Evolutionary conservation across 306 rosid genomes (phyloP).

Genomic region (Hylodesmum podocarpum): DNA sequence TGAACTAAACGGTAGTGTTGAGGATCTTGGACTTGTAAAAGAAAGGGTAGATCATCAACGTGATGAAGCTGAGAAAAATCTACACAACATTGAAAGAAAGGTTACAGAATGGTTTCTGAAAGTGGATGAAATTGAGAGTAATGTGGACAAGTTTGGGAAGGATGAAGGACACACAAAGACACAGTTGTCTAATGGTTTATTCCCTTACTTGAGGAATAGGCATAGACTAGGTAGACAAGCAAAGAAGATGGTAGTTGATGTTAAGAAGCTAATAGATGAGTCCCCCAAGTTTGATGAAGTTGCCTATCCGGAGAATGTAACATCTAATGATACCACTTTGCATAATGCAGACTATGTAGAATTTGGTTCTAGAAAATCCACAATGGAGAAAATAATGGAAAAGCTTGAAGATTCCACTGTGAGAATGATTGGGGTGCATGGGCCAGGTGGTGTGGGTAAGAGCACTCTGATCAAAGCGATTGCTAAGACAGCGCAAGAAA

Average conservation of each 20-base stretch:
- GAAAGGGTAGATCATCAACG: not conserved
- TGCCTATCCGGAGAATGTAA: not conserved
- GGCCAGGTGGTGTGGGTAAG: slow-evolving; percentile 11
- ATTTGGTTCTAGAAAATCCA: not conserved
- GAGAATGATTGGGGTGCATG: slow-evolving; percentile 8
- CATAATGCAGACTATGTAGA: not conserved
- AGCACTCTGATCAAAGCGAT: not conserved
- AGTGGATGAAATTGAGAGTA: not conserved
- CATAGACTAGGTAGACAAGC: slow-evolving; percentile 24
- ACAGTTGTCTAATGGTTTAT: too few species aligned
- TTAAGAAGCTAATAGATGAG: not conserved
- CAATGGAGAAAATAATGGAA: not conserved
- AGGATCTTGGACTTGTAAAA: not conserved
- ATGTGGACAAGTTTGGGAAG: not conserved
- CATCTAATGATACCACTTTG: not conserved
- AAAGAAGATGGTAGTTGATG: not conserved
- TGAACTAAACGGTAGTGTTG: not conserved
- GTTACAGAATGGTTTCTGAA: not conserved
- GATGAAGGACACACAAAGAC: not conserved
- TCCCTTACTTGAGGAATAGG: not conserved
- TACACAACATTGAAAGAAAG: not conserved
- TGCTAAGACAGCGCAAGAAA: not conserved
- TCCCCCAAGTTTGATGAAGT: not conserved
- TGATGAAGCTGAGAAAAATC: not conserved
- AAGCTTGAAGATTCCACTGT: not conserved